A percentile compares a stretch with the other conserved stretches of the same genome.
Conservation (phyloP, 768 basidiomycete species). For the Erythrobasidium yunnanense region DNA sequence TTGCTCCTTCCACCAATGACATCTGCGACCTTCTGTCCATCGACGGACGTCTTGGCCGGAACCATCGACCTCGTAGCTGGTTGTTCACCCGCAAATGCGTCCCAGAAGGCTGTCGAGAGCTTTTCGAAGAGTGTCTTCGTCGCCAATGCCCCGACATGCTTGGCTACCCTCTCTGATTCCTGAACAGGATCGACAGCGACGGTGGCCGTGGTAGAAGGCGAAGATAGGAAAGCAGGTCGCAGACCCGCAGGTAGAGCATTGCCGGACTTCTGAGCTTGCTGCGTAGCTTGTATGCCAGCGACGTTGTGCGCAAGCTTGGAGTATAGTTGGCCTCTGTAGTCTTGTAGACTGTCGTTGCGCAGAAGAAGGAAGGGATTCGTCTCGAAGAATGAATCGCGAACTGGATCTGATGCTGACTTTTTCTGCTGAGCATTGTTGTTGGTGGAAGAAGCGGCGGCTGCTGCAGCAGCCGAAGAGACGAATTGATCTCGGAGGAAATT, state of each 20-base stretch:
- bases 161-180: background rate
- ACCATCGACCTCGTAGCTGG: background rate
- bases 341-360: conserved; percentile 17
- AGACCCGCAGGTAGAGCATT: background rate
- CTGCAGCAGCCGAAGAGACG: background rate
- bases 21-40: conserved; percentile 15
- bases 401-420: background rate
- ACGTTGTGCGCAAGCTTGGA: conserved; percentile 37
- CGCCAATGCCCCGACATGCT: background rate
- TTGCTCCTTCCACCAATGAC: conserved; percentile 11
- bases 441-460: background rate
- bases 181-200: background rate
- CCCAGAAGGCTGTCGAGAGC: conserved; percentile 21
- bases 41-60: background rate
- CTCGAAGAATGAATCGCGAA: conserved; percentile 32
- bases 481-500: conserved; percentile 13
- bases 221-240: conserved; percentile 25
- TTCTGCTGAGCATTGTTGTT: background rate
- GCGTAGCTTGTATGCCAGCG: conserved; percentile 26
- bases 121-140: conserved; percentile 25
- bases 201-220: background rate
- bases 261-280: conserved; percentile 6
- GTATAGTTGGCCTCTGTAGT: conserved; percentile 36
- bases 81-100: conserved; percentile 16
- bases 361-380: conserved; percentile 35